A percentile compares a stretch with the other conserved stretches of the same genome.
These are phyloP conservation scores for Lachancea fermentati DNA, from an alignment of 805 yeast genomes.

Conservation along the genomic window DNA sequence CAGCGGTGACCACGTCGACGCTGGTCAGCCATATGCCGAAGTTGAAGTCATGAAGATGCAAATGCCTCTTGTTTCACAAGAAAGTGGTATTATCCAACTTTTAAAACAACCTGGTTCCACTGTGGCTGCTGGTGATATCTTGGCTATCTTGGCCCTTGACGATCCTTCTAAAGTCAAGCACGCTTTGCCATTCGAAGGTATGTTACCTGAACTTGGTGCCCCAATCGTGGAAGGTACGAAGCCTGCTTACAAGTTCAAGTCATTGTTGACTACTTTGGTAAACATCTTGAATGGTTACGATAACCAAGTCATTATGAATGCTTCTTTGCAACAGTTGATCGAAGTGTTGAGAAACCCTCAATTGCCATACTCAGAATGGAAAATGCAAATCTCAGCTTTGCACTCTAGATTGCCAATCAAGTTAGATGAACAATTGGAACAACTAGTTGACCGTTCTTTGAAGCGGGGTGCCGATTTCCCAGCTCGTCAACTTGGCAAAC, in stretches of 20 bases:
- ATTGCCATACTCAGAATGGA: conserved; percentile 93
- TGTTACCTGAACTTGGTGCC: conserved; percentile 81
- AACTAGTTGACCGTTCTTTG: conserved; percentile 59
- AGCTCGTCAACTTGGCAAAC: conserved; percentile 72
- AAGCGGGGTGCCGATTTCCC: conserved; percentile 84
- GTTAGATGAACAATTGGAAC: conserved; percentile 61
- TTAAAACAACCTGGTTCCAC: conserved; percentile 99
- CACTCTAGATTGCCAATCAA: conserved; percentile 83
- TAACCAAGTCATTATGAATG: conserved; percentile 88
- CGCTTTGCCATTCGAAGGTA: conserved; percentile 91
- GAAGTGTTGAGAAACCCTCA: conserved; percentile 71
- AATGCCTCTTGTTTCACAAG: conserved; percentile 94
- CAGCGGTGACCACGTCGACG: conserved; percentile 84
- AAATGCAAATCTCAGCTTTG: conserved; percentile 74
- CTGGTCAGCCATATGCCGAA: conserved; percentile 96
- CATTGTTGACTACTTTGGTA: conserved; percentile 52
- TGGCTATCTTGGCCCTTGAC: conserved; percentile 89
- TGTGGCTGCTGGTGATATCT: conserved; percentile 91
- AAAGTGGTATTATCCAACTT: conserved; percentile 86
- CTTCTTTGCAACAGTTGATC: conserved; percentile 68
- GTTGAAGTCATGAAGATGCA: conserved; percentile 99
- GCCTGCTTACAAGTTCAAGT: conserved; percentile 68
- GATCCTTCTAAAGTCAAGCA: conserved; percentile 97
- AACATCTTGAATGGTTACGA: conserved; percentile 89
- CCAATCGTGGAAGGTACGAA: conserved; percentile 80